These are phyloP conservation scores for Fusarium mundagurra DNA, from an alignment of 2,329 filamentous ascomycete species.

Conservation along the genomic window DNA sequence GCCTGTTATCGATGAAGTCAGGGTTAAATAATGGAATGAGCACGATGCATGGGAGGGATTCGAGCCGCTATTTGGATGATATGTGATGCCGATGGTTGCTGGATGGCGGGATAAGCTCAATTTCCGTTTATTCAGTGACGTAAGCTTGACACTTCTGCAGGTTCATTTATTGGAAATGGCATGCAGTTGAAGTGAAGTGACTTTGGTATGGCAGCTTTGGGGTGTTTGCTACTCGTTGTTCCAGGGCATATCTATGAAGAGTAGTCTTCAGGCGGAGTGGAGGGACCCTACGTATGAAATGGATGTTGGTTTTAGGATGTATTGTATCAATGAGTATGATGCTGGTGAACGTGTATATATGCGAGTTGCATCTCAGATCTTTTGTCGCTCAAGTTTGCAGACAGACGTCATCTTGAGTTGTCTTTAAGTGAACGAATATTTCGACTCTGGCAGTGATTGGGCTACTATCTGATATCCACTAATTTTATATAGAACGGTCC, in stretches of 20 bases:
- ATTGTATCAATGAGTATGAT: too few species aligned
- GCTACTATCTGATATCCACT: rapidly evolving
- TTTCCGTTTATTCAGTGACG: rapidly evolving
- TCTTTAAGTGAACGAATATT: too few species aligned
- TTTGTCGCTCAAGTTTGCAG: neutral
- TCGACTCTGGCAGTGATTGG: neutral
- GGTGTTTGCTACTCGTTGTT: too few species aligned
- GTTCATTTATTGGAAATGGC: neutral
- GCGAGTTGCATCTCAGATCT: neutral
- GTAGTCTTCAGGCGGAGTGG: too few species aligned
- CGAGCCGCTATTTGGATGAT: neutral
- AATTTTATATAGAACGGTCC: too few species aligned
- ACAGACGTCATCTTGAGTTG: too few species aligned
- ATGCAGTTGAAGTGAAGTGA: neutral
- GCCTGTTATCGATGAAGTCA: rapidly evolving
- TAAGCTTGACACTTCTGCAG: neutral
- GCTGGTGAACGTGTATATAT: too few species aligned
- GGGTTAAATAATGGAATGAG: neutral
- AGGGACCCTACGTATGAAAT: neutral
- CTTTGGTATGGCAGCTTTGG: neutral
- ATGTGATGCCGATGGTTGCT: neutral
- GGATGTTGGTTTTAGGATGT: rapidly evolving
- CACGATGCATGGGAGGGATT: neutral
- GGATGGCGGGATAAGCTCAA: neutral
- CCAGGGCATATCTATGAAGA: neutral